Evolutionary conservation across 345 rosid species (phyloP).

Genomic region (Noccaea bulbosa): DNA sequence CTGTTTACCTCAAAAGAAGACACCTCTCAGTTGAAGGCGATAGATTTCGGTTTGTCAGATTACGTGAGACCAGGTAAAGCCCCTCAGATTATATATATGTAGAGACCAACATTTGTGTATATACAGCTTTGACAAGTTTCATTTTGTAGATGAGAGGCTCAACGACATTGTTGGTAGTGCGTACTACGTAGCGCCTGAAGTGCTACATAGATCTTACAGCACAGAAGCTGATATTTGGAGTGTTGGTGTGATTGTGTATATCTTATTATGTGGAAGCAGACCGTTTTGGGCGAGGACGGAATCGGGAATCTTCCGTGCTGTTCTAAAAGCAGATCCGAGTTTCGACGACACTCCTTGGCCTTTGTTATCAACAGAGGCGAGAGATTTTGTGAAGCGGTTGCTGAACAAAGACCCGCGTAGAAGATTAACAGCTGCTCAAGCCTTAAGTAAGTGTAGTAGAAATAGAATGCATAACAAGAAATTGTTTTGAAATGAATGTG

Average conservation of each 20-base stretch:
- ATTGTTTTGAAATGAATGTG: constrained; percentile 2
- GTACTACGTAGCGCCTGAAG: constrained; percentile 98
- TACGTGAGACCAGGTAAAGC: constrained; percentile 84
- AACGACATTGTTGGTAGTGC: constrained; percentile 98
- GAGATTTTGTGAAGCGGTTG: constrained; percentile 83
- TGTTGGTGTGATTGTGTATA: constrained; percentile 90
- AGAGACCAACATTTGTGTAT: background rate
- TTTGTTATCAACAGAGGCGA: constrained; percentile 79
- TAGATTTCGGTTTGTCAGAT: constrained; percentile 98
- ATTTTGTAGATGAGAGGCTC: constrained; percentile 83
- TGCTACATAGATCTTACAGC: constrained; percentile 86
- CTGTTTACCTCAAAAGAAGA: constrained; percentile 86
- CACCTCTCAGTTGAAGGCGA: constrained; percentile 77
- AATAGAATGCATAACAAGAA: background rate
- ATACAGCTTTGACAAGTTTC: background rate
- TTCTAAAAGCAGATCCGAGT: constrained; percentile 91
- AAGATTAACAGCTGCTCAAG: constrained; percentile 97
- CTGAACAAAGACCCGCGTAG: constrained; percentile 93
- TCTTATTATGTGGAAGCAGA: constrained; percentile 91
- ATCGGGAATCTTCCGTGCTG: constrained; percentile 94
- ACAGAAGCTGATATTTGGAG: constrained; percentile 99
- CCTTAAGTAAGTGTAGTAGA: constrained; percentile 64
- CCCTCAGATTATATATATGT: constrained; percentile 52
- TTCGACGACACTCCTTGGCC: constrained; percentile 96
- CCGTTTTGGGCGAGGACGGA: constrained; percentile 98